A percentile compares a stretch with the other conserved stretches of the same genome.
phyloP scores from a whole-genome alignment of 2,329 filamentous ascomycete genomes.

The Neofusicoccum laricinum region DNA sequence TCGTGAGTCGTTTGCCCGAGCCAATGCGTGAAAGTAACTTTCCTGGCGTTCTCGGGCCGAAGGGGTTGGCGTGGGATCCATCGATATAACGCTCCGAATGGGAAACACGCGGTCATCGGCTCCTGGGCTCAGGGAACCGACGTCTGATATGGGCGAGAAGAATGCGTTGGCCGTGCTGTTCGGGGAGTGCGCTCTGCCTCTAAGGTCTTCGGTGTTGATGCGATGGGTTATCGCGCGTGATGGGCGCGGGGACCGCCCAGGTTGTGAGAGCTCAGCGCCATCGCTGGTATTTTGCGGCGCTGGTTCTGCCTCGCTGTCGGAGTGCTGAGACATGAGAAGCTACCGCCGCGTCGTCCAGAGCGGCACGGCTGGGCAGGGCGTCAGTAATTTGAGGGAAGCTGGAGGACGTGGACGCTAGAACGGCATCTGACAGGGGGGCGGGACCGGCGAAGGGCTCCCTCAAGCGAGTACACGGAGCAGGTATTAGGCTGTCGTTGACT shows the following conservation, averaged over 20 bases:
- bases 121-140: constrained; percentile 38
- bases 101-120: constrained; percentile 68
- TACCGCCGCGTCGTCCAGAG: constrained; percentile 4
- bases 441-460: constrained; percentile 4
- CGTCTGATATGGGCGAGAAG: constrained; percentile 23
- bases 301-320: not conserved
- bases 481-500: not conserved
- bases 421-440: constrained; percentile 11
- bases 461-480: not conserved
- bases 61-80: constrained; percentile 55
- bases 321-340: constrained; percentile 13
- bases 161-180: constrained; percentile 18
- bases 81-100: constrained; percentile 74
- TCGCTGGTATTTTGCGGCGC: not conserved
- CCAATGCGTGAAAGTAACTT: constrained; percentile 37
- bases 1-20: constrained; percentile 27
- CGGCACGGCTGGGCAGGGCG: not conserved
- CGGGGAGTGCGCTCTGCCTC: constrained; percentile 5
- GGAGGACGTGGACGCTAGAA: constrained; percentile 6
- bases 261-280: not conserved
- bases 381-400: not conserved
- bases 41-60: constrained; percentile 28
- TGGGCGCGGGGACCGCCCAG: not conserved
- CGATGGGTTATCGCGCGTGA: not conserved
- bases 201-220: constrained; percentile 14